These are phyloP conservation scores for Pseudognaphalium luteoalbum DNA, from an alignment of 129 eudicot genomes.

Conservation along the genomic window DNA sequence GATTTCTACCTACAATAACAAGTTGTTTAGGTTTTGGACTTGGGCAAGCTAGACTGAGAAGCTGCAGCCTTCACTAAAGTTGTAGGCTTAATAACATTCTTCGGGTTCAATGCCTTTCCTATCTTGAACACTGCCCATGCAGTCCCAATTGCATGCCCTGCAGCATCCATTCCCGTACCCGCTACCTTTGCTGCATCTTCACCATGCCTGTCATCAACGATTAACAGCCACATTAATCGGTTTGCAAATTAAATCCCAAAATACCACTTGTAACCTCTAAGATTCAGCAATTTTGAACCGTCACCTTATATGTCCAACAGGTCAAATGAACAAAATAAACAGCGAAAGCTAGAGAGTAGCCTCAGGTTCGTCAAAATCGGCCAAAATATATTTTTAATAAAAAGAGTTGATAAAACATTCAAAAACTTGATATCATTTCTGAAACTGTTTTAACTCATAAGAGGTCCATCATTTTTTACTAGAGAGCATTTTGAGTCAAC, in stretches of 20 bases:
- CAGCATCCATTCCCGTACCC: constrained; percentile 70
- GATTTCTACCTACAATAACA: neutral
- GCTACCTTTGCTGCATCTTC: constrained; percentile 83
- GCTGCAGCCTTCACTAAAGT: constrained; percentile 64
- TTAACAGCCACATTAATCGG: neutral
- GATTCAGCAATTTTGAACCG: neutral
- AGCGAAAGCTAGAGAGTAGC: neutral
- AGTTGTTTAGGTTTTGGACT: neutral
- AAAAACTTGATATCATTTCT: too few relatives aligned
- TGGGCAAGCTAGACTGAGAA: constrained; percentile 16
- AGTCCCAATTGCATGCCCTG: constrained; percentile 80
- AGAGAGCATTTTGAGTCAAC: neutral
- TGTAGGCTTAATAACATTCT: constrained; percentile 61
- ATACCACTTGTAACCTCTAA: neutral
- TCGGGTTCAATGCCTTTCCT: constrained; percentile 79
- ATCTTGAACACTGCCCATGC: constrained; percentile 96
- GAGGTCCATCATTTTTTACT: too few relatives aligned
- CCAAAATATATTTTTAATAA: neutral
- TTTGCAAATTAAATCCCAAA: neutral
- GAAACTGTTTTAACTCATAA: neutral
- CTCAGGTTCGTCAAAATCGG: neutral
- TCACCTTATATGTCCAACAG: neutral
- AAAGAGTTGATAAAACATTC: too few relatives aligned
- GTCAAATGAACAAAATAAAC: neutral
- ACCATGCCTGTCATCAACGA: constrained; percentile 59